These are phyloP conservation scores for Elaeis guineensis DNA, from an alignment of 176 grass and related monocot genomes.

Conservation along the genomic window DNA sequence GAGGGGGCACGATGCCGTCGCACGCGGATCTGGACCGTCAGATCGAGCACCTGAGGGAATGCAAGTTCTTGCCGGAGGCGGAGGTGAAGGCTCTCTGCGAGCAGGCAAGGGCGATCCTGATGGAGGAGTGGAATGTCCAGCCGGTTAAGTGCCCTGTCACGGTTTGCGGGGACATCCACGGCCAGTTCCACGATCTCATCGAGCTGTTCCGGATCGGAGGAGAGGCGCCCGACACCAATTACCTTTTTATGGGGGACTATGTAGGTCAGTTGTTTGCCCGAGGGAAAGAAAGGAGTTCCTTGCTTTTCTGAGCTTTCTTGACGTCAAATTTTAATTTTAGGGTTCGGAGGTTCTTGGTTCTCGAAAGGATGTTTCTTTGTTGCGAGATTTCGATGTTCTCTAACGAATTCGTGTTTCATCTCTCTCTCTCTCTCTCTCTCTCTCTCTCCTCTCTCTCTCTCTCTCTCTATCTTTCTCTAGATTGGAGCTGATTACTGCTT, in stretches of 20 bases:
- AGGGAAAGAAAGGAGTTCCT: no score
- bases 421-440: no score
- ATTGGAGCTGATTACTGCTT: no score
- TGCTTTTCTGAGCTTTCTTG: no score
- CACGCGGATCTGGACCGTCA: conserved; percentile 97
- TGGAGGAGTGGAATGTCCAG: conserved; percentile 99
- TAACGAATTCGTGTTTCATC: no score
- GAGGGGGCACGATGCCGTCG: conserved; percentile 52
- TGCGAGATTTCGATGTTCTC: no score
- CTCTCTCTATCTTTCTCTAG: no score
- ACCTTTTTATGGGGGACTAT: conserved; percentile 99
- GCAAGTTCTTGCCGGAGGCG: conserved; percentile 60
- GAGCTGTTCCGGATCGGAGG: conserved; percentile 98
- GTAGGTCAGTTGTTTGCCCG: conserved; percentile 40
- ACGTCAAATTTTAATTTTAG: no score
- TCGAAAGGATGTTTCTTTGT: no score
- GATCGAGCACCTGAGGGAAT: conserved; percentile 91
- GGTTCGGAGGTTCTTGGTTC: no score
- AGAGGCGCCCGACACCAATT: conserved; percentile 91
- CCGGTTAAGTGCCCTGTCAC: conserved; percentile 92
- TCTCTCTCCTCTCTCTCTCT: no score
- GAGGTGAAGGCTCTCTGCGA: conserved; percentile 91
- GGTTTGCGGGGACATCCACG: conserved; percentile 95
- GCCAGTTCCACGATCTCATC: conserved; percentile 97
- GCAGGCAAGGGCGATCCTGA: conserved; percentile 86